A percentile compares a stretch with the other conserved stretches of the same genome.
phyloP scores from a whole-genome alignment of 768 basidiomycete genomes.

The Pholiota microspora region DNA sequence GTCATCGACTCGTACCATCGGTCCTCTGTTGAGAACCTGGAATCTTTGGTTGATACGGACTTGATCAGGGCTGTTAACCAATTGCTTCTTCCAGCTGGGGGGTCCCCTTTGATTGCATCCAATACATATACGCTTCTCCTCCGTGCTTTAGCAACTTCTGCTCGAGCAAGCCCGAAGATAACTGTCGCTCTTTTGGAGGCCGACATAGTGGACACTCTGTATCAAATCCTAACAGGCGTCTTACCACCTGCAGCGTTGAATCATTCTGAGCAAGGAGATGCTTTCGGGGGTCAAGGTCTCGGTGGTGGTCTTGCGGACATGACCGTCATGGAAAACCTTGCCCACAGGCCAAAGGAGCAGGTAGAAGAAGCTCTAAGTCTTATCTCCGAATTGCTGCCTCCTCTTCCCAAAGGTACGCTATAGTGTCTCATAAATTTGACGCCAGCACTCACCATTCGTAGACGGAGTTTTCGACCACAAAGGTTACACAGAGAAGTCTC shows the following conservation, averaged over 20 bases:
- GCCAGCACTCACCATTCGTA: constrained; percentile 25
- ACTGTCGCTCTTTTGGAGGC: constrained; percentile 86
- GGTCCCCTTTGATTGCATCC: constrained; percentile 80
- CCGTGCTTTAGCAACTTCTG: constrained; percentile 84
- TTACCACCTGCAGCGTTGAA: constrained; percentile 65
- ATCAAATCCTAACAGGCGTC: constrained; percentile 95
- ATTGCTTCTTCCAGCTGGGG: constrained; percentile 81
- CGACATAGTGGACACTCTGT: constrained; percentile 87
- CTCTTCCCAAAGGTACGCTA: constrained; percentile 79
- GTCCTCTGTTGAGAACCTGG: constrained; percentile 80
- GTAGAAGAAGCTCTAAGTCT: constrained; percentile 91
- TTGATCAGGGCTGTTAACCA: constrained; percentile 82
- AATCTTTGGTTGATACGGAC: constrained; percentile 77
- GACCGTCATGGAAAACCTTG: constrained; percentile 97
- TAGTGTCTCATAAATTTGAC: background rate
- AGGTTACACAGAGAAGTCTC: constrained; percentile 82
- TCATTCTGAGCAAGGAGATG: constrained; percentile 57
- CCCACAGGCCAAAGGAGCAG: constrained; percentile 95
- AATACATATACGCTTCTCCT: constrained; percentile 89
- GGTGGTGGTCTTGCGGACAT: constrained; percentile 92
- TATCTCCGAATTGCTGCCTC: constrained; percentile 89
- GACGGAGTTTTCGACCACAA: constrained; percentile 97
- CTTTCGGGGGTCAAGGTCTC: constrained; percentile 67
- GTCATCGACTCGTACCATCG: constrained; percentile 92
- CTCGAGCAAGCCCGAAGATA: constrained; percentile 85